Percentiles rank a stretch among this genome's conserved stretches.
These are phyloP conservation scores for Schizopora paradoxa DNA, from an alignment of 1,284 basidiomycete species.

Conservation along the genomic window DNA sequence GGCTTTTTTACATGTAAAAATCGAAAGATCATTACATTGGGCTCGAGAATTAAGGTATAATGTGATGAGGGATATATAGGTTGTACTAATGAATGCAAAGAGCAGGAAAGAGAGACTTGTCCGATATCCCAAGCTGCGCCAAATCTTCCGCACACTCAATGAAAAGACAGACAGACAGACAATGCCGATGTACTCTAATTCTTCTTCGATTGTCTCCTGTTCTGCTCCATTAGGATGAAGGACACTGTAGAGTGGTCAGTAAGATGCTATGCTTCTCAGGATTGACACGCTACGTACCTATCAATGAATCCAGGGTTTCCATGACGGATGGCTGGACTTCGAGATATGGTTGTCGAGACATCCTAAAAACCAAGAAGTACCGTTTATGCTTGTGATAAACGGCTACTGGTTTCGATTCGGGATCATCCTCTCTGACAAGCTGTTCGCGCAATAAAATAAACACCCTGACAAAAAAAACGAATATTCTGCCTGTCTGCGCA, in stretches of 20 bases:
- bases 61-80: no score
- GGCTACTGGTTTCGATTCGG: conserved; percentile 29
- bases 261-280: background rate
- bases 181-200: background rate
- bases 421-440: conserved; percentile 28
- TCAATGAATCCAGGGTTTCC: conserved; percentile 34
- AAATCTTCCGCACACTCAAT: no score
- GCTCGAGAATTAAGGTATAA: no score
- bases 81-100: no score
- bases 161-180: no score
- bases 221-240: conserved; percentile 28
- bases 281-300: conserved; percentile 25
- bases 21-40: no score
- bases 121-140: no score
- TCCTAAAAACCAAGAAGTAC: conserved; percentile 30
- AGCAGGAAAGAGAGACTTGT: no score
- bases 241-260: conserved; percentile 23
- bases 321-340: conserved; percentile 33
- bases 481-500: conserved; percentile 11
- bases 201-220: conserved; percentile 20
- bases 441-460: conserved; percentile 15
- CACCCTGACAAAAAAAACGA: background rate
- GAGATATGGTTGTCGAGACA: conserved; percentile 35
- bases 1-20: no score
- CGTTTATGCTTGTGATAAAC: conserved; percentile 35